Evolutionary conservation across 2,329 filamentous ascomycete genomes (phyloP).

Genomic region (Neonectria faginata): DNA sequence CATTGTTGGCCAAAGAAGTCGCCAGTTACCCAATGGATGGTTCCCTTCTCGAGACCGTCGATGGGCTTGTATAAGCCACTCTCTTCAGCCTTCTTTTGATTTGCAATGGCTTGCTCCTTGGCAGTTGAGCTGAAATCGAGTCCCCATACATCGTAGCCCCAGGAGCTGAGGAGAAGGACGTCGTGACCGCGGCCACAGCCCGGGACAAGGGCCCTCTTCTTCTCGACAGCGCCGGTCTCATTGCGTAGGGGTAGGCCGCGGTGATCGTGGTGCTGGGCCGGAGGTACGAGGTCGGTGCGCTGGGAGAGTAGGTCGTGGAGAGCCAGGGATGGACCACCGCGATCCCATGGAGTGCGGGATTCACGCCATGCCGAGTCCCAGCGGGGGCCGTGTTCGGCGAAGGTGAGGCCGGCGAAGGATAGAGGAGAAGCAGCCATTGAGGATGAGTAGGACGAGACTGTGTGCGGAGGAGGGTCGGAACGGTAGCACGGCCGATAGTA

Average conservation of each 20-base stretch:
- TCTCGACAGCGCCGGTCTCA: slow-evolving; percentile 39
- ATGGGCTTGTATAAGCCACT: slow-evolving; percentile 57
- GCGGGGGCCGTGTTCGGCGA: slow-evolving; percentile 50
- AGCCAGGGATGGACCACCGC: slow-evolving; percentile 63
- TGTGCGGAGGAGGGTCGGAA: not conserved
- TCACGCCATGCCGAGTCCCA: slow-evolving; percentile 65
- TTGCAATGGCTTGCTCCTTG: slow-evolving; percentile 59
- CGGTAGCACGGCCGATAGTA: not conserved
- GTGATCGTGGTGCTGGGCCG: slow-evolving; percentile 49
- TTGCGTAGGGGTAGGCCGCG: slow-evolving; percentile 46
- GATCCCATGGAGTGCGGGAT: slow-evolving; percentile 66
- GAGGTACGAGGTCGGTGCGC: slow-evolving; percentile 58
- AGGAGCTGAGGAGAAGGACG: slow-evolving; percentile 77
- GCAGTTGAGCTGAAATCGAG: slow-evolving; percentile 72
- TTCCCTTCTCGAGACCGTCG: slow-evolving; percentile 58
- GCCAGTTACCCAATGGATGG: slow-evolving; percentile 66
- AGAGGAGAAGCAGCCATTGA: slow-evolving; percentile 42
- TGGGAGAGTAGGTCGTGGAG: slow-evolving; percentile 64
- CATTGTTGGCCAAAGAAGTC: slow-evolving; percentile 77
- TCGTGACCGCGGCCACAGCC: slow-evolving; percentile 88
- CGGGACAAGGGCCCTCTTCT: slow-evolving; percentile 73
- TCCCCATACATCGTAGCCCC: slow-evolving; percentile 82
- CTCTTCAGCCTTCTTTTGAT: slow-evolving; percentile 54
- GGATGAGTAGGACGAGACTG: slow-evolving; percentile 8
- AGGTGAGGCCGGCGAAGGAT: slow-evolving; percentile 51